phyloP scores from a whole-genome alignment of 495 filamentous ascomycete genomes.

The Daldinia concentrica region DNA sequence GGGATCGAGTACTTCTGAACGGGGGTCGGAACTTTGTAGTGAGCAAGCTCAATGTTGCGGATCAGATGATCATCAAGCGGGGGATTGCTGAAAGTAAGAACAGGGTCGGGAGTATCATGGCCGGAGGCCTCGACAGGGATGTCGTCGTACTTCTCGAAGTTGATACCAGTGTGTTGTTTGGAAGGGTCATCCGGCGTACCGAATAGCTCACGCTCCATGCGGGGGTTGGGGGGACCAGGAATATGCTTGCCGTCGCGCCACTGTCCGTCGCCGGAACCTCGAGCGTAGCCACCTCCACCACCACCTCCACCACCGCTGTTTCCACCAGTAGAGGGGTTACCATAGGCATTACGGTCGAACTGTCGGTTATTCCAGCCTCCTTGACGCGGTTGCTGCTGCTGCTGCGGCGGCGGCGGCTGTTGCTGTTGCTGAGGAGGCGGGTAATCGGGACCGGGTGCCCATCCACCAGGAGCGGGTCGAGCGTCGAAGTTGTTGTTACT shows the following conservation, averaged over 20 bases:
- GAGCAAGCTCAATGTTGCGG: conserved; percentile 88
- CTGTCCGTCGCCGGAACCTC: conserved; percentile 91
- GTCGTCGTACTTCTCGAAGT: conserved; percentile 99
- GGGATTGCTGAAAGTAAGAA: conserved; percentile 88
- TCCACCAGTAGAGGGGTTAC: conserved; percentile 72
- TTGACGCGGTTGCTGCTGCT: conserved; percentile 35
- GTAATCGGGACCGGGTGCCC: conserved; percentile 40
- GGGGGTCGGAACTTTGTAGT: conserved; percentile 92
- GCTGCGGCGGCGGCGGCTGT: conserved; percentile 29
- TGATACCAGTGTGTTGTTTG: conserved; percentile 97
- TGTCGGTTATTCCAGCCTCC: conserved; percentile 46
- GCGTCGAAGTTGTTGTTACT: conserved; percentile 58
- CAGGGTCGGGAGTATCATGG: conserved; percentile 90
- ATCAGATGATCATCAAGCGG: conserved; percentile 92
- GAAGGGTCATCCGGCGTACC: conserved; percentile 91
- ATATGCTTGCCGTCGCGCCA: conserved; percentile 98
- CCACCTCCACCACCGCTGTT: conserved; percentile 59
- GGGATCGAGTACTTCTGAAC: conserved; percentile 99
- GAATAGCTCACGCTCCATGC: conserved; percentile 94
- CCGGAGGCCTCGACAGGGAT: conserved; percentile 98
- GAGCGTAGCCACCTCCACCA: conserved; percentile 63
- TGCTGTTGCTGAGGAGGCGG: conserved; percentile 39
- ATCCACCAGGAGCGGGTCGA: conserved; percentile 49
- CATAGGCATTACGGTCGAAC: conserved; percentile 68
- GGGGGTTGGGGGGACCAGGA: conserved; percentile 85